These are phyloP conservation scores for Myrica gale DNA, from an alignment of 306 rosid genomes.

Conservation along the genomic window DNA sequence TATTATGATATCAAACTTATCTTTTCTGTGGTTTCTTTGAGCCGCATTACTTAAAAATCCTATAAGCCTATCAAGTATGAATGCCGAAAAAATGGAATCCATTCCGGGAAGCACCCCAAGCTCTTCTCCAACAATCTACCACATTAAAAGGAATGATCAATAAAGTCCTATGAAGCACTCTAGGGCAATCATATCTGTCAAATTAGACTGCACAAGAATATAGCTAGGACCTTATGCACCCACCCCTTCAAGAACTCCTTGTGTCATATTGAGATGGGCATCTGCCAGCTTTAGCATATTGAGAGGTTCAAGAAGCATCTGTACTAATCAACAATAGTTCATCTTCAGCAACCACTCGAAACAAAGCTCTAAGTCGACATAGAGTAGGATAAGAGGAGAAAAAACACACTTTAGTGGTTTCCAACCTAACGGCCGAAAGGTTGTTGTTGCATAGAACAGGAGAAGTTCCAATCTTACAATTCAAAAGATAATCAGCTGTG, in stretches of 20 bases:
- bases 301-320: constrained; percentile 89
- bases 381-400: constrained; percentile 22
- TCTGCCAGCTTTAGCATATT: constrained; percentile 80
- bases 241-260: constrained; percentile 91
- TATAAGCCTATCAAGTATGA: constrained; percentile 64
- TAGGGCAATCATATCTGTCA: constrained; percentile 8
- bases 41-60: constrained; percentile 50
- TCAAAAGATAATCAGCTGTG: constrained; percentile 73
- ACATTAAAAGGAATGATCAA: constrained; percentile 15
- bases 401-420: constrained; percentile 77
- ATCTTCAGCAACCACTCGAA: constrained; percentile 17
- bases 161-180: constrained; percentile 1
- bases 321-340: constrained; percentile 27
- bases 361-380: constrained; percentile 11
- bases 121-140: constrained; percentile 92
- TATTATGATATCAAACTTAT: constrained; percentile 65
- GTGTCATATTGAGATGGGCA: constrained; percentile 77
- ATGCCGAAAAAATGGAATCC: constrained; percentile 68
- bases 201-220: constrained; percentile 14
- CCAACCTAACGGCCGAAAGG: constrained; percentile 90
- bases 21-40: constrained; percentile 39
- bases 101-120: constrained; percentile 91
- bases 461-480: constrained; percentile 79
- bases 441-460: constrained; percentile 56
- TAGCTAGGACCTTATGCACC: constrained; percentile 54